Percentiles rank a stretch among this genome's conserved stretches.
Conservation (phyloP, 148 eudicot species). For the Arbutus unedo region DNA sequence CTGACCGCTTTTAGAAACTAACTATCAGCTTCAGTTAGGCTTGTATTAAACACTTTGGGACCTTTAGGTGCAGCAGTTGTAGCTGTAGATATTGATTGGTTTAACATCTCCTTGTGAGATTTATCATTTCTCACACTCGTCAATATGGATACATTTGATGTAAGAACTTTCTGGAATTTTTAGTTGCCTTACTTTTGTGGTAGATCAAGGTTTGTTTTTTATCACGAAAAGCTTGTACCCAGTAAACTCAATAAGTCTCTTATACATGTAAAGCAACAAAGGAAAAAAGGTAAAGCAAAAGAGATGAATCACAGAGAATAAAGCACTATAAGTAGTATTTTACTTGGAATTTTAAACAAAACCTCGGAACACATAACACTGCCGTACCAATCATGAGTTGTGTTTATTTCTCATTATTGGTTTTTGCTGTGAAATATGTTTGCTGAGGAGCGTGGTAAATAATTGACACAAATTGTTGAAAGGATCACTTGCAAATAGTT, state of each 20-base stretch:
- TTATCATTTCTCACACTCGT: not conserved
- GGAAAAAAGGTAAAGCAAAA: not conserved
- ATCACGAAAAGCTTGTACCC: not conserved
- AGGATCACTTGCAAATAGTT: not conserved
- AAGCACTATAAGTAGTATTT: not conserved
- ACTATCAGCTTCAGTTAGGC: too few species aligned
- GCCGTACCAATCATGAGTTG: not conserved
- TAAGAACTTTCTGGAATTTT: not conserved
- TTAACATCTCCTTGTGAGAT: not conserved
- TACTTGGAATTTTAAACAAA: not conserved
- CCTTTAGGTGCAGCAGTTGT: too few species aligned
- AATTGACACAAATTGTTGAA: not conserved
- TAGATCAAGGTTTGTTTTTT: not conserved
- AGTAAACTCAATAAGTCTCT: too few species aligned
- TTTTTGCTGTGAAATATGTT: not conserved
- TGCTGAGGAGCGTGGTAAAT: not conserved
- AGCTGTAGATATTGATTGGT: too few species aligned
- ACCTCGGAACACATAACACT: not conserved
- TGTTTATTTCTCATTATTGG: not conserved
- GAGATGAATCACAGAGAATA: not conserved
- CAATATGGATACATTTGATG: not conserved
- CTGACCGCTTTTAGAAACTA: too few species aligned
- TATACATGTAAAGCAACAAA: not conserved
- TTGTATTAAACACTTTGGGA: too few species aligned
- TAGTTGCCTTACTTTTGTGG: constrained; percentile 7